Conservation (phyloP, 169 alveolate species). For the Plasmodium vivax region DNA sequence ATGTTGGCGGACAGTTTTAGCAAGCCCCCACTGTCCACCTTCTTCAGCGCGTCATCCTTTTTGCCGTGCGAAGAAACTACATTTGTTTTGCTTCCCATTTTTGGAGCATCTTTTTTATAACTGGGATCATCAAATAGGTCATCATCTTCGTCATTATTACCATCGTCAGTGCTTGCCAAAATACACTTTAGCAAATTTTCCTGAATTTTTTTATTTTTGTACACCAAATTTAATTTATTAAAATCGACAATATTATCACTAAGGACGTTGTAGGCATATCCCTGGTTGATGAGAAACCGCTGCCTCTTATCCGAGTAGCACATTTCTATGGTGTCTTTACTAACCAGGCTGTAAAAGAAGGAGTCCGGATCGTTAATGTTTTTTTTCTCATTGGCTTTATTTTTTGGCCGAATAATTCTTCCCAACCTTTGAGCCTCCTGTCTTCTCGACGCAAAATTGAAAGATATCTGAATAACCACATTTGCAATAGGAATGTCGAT, state of each 20-base stretch:
- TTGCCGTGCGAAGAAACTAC: not conserved
- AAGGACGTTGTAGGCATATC: conserved; percentile 85
- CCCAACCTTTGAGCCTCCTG: conserved; percentile 99
- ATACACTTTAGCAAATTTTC: conserved; percentile 83
- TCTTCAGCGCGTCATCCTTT: conserved; percentile 23
- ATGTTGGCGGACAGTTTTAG: conserved; percentile 65
- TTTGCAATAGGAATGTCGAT: conserved; percentile 99
- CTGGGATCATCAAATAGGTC: conserved; percentile 71
- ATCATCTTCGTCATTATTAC: conserved; percentile 83
- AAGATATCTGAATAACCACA: conserved; percentile 98
- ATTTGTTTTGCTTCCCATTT: conserved; percentile 16
- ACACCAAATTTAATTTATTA: conserved; percentile 79
- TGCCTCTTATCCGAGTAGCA: conserved; percentile 96
- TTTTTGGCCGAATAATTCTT: conserved; percentile 99
- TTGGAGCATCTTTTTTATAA: conserved; percentile 28
- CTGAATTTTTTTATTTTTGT: conserved; percentile 78
- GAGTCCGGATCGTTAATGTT: conserved; percentile 90
- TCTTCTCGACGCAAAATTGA: conserved; percentile 98
- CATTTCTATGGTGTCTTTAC: conserved; percentile 98
- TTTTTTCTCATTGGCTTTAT: conserved; percentile 86
- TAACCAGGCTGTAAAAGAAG: conserved; percentile 96
- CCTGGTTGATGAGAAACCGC: conserved; percentile 97
- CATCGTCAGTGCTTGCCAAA: conserved; percentile 79
- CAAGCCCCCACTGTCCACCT: conserved; percentile 75
- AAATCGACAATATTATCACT: conserved; percentile 82